Percentiles rank a stretch among this genome's conserved stretches.
phyloP scores from a whole-genome alignment of 1,284 basidiomycete species.

The Rhodotorula mucilaginosa region DNA sequence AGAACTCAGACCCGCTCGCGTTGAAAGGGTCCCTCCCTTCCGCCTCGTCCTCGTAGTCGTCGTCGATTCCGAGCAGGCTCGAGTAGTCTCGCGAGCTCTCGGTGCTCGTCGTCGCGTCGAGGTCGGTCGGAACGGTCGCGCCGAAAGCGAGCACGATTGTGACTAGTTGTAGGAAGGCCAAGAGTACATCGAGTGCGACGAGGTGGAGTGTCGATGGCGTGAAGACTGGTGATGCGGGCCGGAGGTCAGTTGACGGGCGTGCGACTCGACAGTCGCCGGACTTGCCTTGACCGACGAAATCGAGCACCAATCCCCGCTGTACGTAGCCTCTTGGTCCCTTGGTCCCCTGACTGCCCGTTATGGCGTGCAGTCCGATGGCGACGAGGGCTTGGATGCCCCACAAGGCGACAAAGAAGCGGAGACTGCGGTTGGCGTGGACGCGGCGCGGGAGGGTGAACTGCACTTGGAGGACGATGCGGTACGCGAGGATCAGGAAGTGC shows the following conservation, averaged over 20 bases:
- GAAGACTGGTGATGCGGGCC: neutral
- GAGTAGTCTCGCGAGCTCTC: conserved; percentile 14
- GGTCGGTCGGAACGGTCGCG: conserved; percentile 20
- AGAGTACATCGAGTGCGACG: conserved; percentile 12
- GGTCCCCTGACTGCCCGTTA: conserved; percentile 25
- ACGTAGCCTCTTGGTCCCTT: conserved; percentile 23
- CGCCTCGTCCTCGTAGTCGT: neutral
- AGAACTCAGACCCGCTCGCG: neutral
- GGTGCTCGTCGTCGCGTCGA: conserved; percentile 11
- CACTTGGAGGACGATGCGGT: conserved; percentile 18
- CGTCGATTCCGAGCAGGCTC: conserved; percentile 4
- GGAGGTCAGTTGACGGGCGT: neutral
- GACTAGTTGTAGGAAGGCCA: conserved; percentile 17
- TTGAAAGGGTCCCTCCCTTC: neutral
- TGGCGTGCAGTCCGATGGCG: neutral
- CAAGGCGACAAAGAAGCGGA: conserved; percentile 16
- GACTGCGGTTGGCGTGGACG: conserved; percentile 12
- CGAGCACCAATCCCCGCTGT: conserved; percentile 21
- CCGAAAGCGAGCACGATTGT: conserved; percentile 19
- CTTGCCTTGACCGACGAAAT: conserved; percentile 34
- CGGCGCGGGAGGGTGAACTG: conserved; percentile 24
- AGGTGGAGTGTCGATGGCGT: conserved; percentile 17
- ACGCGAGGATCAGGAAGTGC: conserved; percentile 20
- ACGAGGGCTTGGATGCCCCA: conserved; percentile 15
- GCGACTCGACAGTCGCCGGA: too few relatives aligned